A percentile compares a stretch with the other conserved stretches of the same genome.
These are phyloP conservation scores for Tolypocladium album DNA, from an alignment of 2,329 filamentous ascomycete species.

Conservation along the genomic window DNA sequence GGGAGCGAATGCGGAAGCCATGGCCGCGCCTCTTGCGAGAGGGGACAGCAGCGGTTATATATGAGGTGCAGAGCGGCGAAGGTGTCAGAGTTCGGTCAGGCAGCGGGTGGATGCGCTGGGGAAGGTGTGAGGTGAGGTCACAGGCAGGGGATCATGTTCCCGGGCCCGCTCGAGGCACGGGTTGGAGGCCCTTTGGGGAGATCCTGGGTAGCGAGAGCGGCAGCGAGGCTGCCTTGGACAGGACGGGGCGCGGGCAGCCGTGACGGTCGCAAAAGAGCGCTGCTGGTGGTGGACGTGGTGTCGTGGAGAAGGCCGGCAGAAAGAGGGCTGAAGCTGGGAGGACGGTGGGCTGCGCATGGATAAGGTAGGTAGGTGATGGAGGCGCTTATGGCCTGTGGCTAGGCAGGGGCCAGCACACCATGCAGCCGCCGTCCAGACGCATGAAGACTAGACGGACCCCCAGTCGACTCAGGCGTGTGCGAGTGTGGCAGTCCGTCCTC, in stretches of 20 bases:
- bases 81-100: neutral
- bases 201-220: neutral
- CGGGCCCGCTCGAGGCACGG: constrained; percentile 5
- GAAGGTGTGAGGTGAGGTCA: constrained; percentile 15
- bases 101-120: constrained; percentile 6
- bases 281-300: neutral
- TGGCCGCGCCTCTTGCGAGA: constrained; percentile 15
- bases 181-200: neutral
- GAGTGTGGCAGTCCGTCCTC: neutral
- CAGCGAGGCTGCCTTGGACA: neutral
- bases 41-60: constrained; percentile 20
- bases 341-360: neutral
- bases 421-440: neutral
- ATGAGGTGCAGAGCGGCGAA: constrained; percentile 8
- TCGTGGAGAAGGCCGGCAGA: neutral
- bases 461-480: neutral
- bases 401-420: neutral
- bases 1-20: constrained; percentile 33
- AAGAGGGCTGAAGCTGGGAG: neutral
- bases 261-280: neutral
- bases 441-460: neutral
- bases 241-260: neutral
- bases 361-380: neutral
- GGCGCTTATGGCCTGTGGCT: neutral
- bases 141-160: constrained; percentile 20